phyloP scores from a whole-genome alignment of 179 eudicot genomes.

The Vitellaria paradoxa region DNA sequence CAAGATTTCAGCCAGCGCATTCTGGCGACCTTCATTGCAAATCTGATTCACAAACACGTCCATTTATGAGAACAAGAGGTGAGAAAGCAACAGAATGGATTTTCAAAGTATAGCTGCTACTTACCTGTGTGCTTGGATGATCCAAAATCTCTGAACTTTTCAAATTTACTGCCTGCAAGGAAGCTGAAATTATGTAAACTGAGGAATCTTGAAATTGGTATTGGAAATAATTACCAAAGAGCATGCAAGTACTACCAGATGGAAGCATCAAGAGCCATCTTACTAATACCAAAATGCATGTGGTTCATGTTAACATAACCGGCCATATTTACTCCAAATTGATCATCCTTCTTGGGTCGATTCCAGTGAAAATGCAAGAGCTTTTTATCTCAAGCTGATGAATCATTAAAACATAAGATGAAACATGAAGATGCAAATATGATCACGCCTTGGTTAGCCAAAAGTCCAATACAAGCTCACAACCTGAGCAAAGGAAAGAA shows the following conservation, averaged over 20 bases:
- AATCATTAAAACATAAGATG: background rate
- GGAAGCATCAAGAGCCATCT: background rate
- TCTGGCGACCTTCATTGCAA: constrained; percentile 90
- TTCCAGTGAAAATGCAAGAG: background rate
- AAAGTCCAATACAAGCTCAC: background rate
- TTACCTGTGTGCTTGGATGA: constrained; percentile 74
- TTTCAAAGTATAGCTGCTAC: background rate
- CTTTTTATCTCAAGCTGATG: background rate
- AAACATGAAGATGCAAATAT: background rate
- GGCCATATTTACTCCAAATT: background rate
- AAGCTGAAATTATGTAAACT: constrained; percentile 28
- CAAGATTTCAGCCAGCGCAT: constrained; percentile 79
- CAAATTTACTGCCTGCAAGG: constrained; percentile 89
- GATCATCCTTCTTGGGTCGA: background rate
- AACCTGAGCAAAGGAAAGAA: background rate
- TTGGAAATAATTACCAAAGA: background rate
- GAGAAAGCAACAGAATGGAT: background rate
- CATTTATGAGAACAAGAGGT: background rate
- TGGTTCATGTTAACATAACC: background rate
- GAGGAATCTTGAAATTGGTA: constrained; percentile 19
- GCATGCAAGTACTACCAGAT: background rate
- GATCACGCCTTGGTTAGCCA: background rate
- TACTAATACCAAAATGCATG: background rate
- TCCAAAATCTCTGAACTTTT: constrained; percentile 90
- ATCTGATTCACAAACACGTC: constrained; percentile 50